Conservation (phyloP, 768 basidiomycete species). For the Dioszegia aurantiaca region DNA sequence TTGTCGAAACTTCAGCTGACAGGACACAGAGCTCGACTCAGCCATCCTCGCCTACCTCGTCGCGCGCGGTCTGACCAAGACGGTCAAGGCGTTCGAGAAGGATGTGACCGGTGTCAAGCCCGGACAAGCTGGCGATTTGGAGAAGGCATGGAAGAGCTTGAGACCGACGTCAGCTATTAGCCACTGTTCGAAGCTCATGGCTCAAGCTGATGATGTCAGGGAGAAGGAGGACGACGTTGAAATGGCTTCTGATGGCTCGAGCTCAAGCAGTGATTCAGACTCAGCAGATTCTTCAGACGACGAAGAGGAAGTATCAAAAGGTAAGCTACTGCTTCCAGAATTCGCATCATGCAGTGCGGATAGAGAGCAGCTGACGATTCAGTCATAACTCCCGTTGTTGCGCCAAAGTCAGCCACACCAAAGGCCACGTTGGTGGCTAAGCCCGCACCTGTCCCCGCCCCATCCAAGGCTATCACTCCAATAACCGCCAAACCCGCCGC, state of each 20-base stretch:
- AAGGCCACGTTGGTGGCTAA: not conserved
- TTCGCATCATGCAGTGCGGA: not conserved
- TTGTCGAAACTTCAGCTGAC: slow-evolving; percentile 12
- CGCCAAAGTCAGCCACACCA: not conserved
- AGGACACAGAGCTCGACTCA: slow-evolving; percentile 39
- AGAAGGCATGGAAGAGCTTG: slow-evolving; percentile 24
- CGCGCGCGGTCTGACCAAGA: slow-evolving; percentile 39
- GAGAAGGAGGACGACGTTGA: slow-evolving; percentile 26
- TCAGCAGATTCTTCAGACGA: slow-evolving; percentile 10
- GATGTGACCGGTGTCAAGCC: slow-evolving; percentile 29
- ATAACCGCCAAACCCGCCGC: not conserved
- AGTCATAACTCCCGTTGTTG: slow-evolving; percentile 4
- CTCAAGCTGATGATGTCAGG: slow-evolving; percentile 17
- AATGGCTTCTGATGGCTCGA: slow-evolving; percentile 21
- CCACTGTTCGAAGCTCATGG: not conserved
- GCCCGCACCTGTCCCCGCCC: not conserved
- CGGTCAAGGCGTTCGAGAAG: slow-evolving; percentile 47
- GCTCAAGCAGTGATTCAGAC: slow-evolving; percentile 2
- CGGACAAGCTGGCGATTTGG: slow-evolving; percentile 18
- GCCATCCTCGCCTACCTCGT: slow-evolving; percentile 47
- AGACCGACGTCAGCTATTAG: not conserved
- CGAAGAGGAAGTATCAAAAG: slow-evolving; percentile 7
- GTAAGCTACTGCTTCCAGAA: not conserved
- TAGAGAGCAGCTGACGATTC: slow-evolving; percentile 10
- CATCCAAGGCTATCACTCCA: not conserved